phyloP scores from a whole-genome alignment of 2,329 filamentous ascomycete genomes.

The Beauveria sp. region DNA sequence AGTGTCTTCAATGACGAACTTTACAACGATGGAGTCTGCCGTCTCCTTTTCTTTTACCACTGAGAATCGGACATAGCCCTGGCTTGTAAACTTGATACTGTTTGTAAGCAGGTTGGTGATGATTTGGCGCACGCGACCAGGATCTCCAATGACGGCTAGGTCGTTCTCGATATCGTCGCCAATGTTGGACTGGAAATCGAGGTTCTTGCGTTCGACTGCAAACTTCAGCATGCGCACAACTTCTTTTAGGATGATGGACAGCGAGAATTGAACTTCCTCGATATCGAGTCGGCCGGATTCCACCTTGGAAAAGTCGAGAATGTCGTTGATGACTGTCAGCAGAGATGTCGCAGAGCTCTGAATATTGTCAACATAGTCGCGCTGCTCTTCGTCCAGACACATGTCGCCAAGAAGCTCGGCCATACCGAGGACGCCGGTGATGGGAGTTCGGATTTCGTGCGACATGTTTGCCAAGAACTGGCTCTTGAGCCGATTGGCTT shows the following conservation, averaged over 20 bases:
- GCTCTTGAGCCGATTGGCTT: constrained; percentile 72
- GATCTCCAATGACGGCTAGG: constrained; percentile 78
- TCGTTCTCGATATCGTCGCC: constrained; percentile 55
- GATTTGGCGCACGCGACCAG: constrained; percentile 75
- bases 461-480: constrained; percentile 77
- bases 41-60: constrained; percentile 58
- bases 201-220: constrained; percentile 70
- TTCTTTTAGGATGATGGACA: constrained; percentile 66
- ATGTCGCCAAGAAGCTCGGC: constrained; percentile 65
- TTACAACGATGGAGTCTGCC: constrained; percentile 56
- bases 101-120: constrained; percentile 73
- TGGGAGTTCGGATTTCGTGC: constrained; percentile 72
- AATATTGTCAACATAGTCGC: constrained; percentile 70
- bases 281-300: constrained; percentile 71
- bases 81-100: constrained; percentile 66
- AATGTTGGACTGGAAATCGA: constrained; percentile 63
- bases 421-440: constrained; percentile 76
- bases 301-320: constrained; percentile 82
- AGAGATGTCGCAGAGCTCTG: constrained; percentile 73
- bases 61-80: constrained; percentile 59
- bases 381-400: constrained; percentile 59
- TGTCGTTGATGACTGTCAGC: constrained; percentile 84
- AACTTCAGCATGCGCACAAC: constrained; percentile 85
- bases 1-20: constrained; percentile 68
- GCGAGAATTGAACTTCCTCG: constrained; percentile 72